Conservation (phyloP, 2,329 filamentous ascomycete species). For the Stagonosporopsis rhizophila region DNA sequence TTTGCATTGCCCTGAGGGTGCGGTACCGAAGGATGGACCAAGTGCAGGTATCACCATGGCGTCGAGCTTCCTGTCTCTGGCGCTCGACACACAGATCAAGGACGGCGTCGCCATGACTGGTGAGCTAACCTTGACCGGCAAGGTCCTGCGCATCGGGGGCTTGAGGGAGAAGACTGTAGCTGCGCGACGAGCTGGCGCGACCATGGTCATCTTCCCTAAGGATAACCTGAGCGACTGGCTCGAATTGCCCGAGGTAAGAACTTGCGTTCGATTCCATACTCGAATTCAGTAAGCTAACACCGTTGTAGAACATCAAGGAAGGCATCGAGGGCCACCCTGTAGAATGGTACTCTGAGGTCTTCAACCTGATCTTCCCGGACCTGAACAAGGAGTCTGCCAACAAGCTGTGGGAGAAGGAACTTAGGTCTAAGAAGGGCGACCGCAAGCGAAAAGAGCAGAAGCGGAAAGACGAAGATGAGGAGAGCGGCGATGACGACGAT, state of each 20-base stretch:
- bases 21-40: conserved; percentile 86
- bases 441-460: conserved; percentile 45
- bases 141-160: conserved; percentile 93
- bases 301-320: conserved; percentile 89
- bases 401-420: conserved; percentile 71
- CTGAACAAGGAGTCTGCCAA: conserved; percentile 78
- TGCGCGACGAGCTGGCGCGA: conserved; percentile 88
- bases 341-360: conserved; percentile 93
- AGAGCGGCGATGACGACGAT: conserved; percentile 44
- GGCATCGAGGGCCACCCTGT: conserved; percentile 91
- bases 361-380: conserved; percentile 85
- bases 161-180: conserved; percentile 97
- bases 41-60: conserved; percentile 95
- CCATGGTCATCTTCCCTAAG: conserved; percentile 90
- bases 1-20: conserved; percentile 94
- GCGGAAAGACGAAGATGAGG: conserved; percentile 57
- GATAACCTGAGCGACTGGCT: conserved; percentile 98
- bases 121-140: conserved; percentile 94
- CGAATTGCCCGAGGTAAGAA: conserved; percentile 88
- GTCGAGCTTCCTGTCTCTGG: conserved; percentile 86
- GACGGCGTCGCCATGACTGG: conserved; percentile 97
- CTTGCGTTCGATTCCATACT: not conserved
- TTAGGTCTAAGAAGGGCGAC: conserved; percentile 52
- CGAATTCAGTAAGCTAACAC: conserved; percentile 22
- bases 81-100: conserved; percentile 77